phyloP scores from a whole-genome alignment of 768 basidiomycete species.

The Rhizopogon vinicolor region DNA sequence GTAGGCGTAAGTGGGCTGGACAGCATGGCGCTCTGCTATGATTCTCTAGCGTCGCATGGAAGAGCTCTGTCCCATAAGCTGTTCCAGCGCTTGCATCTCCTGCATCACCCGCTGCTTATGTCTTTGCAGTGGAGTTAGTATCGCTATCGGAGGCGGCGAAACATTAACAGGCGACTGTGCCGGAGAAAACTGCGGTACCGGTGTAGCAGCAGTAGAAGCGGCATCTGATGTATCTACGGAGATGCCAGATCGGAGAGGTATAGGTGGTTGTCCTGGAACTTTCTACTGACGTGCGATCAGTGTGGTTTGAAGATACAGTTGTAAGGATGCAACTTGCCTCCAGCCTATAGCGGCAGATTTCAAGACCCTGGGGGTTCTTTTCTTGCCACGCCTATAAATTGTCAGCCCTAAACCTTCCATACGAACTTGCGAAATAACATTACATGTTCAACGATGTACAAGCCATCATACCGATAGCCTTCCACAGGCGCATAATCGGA shows the following conservation, averaged over 20 bases:
- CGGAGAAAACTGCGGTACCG: too few relatives aligned
- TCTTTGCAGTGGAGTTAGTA: too few relatives aligned
- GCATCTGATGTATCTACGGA: not conserved
- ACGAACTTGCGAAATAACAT: not conserved
- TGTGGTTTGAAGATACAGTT: not conserved
- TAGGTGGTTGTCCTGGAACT: constrained; percentile 19
- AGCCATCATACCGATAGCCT: constrained; percentile 27
- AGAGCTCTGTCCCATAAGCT: too few relatives aligned
- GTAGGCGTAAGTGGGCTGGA: too few relatives aligned
- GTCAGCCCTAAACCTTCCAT: not conserved
- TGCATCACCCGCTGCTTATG: too few relatives aligned
- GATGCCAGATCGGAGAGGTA: constrained; percentile 7
- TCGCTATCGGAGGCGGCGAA: too few relatives aligned
- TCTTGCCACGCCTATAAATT: constrained; percentile 16
- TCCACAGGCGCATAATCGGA: constrained; percentile 22
- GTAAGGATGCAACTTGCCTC: constrained; percentile 11
- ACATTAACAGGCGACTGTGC: too few relatives aligned
- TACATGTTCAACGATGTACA: constrained; percentile 22
- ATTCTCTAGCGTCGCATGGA: too few relatives aligned
- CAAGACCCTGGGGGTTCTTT: constrained; percentile 7
- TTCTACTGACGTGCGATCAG: constrained; percentile 10
- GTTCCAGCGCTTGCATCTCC: too few relatives aligned
- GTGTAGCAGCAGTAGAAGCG: too few relatives aligned
- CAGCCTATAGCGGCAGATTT: constrained; percentile 21
- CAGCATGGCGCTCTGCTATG: too few relatives aligned